phyloP scores from a whole-genome alignment of 371 early-diverging fungal genomes.

The Catenaria anguillulae region DNA sequence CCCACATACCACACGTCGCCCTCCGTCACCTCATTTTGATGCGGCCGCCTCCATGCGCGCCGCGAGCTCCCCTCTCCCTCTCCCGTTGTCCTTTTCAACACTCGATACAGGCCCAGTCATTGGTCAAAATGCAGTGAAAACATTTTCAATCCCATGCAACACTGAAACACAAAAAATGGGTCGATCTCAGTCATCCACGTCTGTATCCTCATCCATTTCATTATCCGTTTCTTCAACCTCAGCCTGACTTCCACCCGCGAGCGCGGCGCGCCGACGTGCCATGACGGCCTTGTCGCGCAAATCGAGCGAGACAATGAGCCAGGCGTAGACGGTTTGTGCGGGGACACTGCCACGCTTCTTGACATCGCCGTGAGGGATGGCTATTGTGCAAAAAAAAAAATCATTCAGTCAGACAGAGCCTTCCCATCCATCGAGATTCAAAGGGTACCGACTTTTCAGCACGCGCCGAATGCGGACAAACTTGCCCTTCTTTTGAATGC shows the following conservation, averaged over 20 bases:
- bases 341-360: constrained; percentile 25
- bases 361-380: constrained; percentile 20
- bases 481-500: constrained; percentile 29
- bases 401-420: not conserved
- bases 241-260: too few relatives aligned
- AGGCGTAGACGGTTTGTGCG: constrained; percentile 28
- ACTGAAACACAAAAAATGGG: too few relatives aligned
- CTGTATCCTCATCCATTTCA: not conserved
- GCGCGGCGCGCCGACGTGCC: constrained; percentile 11
- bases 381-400: constrained; percentile 2
- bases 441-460: constrained; percentile 28
- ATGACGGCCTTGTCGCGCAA: constrained; percentile 26
- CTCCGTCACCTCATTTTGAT: too few relatives aligned
- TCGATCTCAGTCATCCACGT: too few relatives aligned
- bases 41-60: too few relatives aligned
- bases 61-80: too few relatives aligned
- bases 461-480: constrained; percentile 25
- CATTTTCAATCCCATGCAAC: too few relatives aligned
- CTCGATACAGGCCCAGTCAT: too few relatives aligned
- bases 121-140: too few relatives aligned
- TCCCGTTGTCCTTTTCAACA: too few relatives aligned
- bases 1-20: too few relatives aligned
- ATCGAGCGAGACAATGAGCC: constrained; percentile 29
- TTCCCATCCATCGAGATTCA: too few relatives aligned
- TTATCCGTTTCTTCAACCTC: constrained; percentile 5